These are phyloP conservation scores for Eucalyptus cloeziana DNA, from an alignment of 345 rosid genomes.

Conservation along the genomic window DNA sequence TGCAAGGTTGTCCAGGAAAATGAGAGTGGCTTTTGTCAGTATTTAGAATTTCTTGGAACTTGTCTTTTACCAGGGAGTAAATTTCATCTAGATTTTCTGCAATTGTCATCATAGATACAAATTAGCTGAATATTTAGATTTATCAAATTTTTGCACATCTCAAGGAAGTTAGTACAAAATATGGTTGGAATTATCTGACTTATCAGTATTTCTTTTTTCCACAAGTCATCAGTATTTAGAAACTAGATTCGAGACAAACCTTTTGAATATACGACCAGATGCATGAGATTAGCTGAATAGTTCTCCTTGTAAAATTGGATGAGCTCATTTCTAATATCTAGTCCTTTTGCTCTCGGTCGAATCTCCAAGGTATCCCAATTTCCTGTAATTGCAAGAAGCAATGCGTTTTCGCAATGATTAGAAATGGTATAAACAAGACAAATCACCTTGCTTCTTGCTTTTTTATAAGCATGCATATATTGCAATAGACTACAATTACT, in stretches of 20 bases:
- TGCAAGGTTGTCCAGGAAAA: slow-evolving; percentile 79
- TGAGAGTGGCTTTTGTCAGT: slow-evolving; percentile 21
- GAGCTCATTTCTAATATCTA: slow-evolving; percentile 75
- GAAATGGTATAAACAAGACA: not conserved
- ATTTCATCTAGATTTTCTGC: slow-evolving; percentile 69
- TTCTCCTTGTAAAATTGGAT: slow-evolving; percentile 68
- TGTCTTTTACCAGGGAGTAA: slow-evolving; percentile 47
- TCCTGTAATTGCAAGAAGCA: slow-evolving; percentile 21
- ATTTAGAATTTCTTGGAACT: slow-evolving; percentile 59
- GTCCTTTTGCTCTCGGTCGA: slow-evolving; percentile 65
- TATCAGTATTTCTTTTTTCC: not conserved
- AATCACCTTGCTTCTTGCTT: not conserved
- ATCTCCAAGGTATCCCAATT: slow-evolving; percentile 82
- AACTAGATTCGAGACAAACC: slow-evolving; percentile 20
- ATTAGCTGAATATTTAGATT: not conserved
- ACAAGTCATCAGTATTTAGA: not conserved
- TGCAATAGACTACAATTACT: not conserved
- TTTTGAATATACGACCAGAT: slow-evolving; percentile 69
- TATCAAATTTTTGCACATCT: not conserved
- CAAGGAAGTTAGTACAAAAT: not conserved
- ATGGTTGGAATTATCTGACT: not conserved
- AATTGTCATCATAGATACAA: not conserved
- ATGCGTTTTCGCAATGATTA: not conserved
- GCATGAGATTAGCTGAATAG: slow-evolving; percentile 92
- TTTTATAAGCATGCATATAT: not conserved